Evolutionary conservation across 1,139 yeast genomes (phyloP).

Genomic region (Saccharomyces hybrid): DNA sequence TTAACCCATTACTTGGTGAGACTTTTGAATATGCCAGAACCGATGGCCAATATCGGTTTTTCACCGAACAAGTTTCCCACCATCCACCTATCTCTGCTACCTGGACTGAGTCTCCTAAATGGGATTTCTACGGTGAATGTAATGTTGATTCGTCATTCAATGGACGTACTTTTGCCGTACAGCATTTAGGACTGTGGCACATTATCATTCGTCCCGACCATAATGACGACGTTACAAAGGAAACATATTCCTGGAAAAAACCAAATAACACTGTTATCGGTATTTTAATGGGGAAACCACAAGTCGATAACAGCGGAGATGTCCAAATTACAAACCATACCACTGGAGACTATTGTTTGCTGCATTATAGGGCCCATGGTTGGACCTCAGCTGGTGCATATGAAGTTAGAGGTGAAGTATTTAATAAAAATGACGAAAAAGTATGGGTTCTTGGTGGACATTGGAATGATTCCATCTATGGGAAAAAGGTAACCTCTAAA

Average conservation of each 20-base stretch:
- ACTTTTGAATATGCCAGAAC: slow-evolving; percentile 91
- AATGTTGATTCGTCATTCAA: slow-evolving; percentile 84
- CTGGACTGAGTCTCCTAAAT: slow-evolving; percentile 75
- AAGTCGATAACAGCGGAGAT: slow-evolving; percentile 88
- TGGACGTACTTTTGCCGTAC: slow-evolving; percentile 91
- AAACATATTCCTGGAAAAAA: slow-evolving; percentile 85
- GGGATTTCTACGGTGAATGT: slow-evolving; percentile 96
- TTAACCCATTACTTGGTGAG: slow-evolving; percentile 91
- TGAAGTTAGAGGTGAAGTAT: slow-evolving; percentile 77
- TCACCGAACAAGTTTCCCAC: slow-evolving; percentile 95
- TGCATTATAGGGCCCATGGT: slow-evolving; percentile 84
- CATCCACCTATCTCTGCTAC: slow-evolving; percentile 97
- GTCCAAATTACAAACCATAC: slow-evolving; percentile 81
- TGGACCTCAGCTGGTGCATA: slow-evolving; percentile 93
- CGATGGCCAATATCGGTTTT: slow-evolving; percentile 74
- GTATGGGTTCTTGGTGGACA: slow-evolving; percentile 81
- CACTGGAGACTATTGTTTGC: slow-evolving; percentile 73
- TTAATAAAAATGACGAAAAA: slow-evolving; percentile 49
- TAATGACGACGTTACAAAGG: slow-evolving; percentile 43
- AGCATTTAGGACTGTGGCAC: slow-evolving; percentile 91
- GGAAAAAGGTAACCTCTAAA: slow-evolving; percentile 44
- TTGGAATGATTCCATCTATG: slow-evolving; percentile 86
- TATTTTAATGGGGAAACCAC: slow-evolving; percentile 87
- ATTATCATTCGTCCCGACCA: slow-evolving; percentile 69
- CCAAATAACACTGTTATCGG: slow-evolving; percentile 93